Percentiles rank a stretch among this genome's conserved stretches.
Conservation (phyloP, 345 rosid species). For the Pugionium dolabratum region DNA sequence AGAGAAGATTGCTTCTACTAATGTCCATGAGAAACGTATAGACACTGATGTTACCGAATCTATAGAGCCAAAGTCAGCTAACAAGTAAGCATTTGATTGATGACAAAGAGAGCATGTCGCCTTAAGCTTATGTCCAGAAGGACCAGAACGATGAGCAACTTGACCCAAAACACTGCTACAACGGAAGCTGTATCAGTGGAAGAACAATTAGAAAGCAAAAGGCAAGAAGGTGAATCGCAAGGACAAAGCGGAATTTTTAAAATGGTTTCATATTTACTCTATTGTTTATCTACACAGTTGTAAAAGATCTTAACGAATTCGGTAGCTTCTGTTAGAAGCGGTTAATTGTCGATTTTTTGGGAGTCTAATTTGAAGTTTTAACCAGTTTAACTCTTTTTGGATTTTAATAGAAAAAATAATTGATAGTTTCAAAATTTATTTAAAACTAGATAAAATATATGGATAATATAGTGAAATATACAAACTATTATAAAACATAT, state of each 20-base stretch:
- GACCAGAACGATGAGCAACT: neutral
- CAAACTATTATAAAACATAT: too few species aligned
- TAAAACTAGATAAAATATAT: too few species aligned
- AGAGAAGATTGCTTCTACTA: conserved; percentile 10
- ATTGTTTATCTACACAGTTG: conserved; percentile 1
- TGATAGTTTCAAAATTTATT: too few species aligned
- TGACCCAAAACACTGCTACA: neutral
- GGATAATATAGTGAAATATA: too few species aligned
- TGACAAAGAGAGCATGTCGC: neutral
- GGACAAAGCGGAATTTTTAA: conserved; percentile 1
- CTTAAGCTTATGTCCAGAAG: neutral
- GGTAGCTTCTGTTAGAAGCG: conserved; percentile 12
- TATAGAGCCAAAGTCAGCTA: neutral
- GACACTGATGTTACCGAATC: conserved; percentile 15
- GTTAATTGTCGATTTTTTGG: too few species aligned
- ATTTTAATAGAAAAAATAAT: too few species aligned
- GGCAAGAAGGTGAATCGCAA: conserved; percentile 3
- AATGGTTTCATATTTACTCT: neutral
- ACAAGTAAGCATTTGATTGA: conserved; percentile 6
- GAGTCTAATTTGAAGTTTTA: too few species aligned
- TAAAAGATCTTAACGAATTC: neutral
- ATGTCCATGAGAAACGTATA: conserved; percentile 8
- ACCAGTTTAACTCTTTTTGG: too few species aligned
- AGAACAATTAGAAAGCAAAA: neutral
- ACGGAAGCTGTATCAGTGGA: conserved; percentile 13